phyloP scores from a whole-genome alignment of 1,139 yeast genomes.

The Suhomyces kunorum region DNA sequence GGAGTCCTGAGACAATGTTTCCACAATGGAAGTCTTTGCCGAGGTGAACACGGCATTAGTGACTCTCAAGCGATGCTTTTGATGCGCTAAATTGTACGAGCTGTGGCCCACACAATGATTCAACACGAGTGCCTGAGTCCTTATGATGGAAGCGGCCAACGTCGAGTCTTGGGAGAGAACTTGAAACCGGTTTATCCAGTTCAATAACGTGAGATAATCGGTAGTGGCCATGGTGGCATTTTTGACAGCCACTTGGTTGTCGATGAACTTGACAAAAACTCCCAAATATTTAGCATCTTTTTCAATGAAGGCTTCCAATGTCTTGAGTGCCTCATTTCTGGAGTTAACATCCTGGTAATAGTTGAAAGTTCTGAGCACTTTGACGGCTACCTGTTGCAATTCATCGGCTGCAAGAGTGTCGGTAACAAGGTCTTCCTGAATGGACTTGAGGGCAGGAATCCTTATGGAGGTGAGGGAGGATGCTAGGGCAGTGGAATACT shows the following conservation, averaged over 20 bases:
- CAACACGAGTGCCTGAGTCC: constrained; percentile 27
- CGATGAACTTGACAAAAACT: constrained; percentile 39
- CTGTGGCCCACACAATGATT: constrained; percentile 20
- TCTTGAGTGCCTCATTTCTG: constrained; percentile 38
- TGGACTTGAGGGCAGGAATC: constrained; percentile 28
- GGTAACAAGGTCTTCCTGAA: constrained; percentile 17
- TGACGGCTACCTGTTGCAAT: constrained; percentile 24
- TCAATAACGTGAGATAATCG: constrained; percentile 56
- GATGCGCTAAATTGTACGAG: constrained; percentile 15
- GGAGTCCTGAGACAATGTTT: constrained; percentile 17
- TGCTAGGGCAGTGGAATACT: constrained; percentile 21
- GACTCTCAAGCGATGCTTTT: constrained; percentile 50
- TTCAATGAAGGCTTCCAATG: constrained; percentile 37
- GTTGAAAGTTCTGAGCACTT: constrained; percentile 47
- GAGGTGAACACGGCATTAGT: constrained; percentile 44
- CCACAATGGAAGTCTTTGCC: constrained; percentile 31
- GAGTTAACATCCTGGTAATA: constrained; percentile 55
- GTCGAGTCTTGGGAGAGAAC: constrained; percentile 22
- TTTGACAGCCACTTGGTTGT: constrained; percentile 31
- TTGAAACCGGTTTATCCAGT: constrained; percentile 50
- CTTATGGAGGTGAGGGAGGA: constrained; percentile 39
- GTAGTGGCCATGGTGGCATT: constrained; percentile 48
- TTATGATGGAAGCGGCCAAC: constrained; percentile 18
- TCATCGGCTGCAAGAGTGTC: constrained; percentile 23
- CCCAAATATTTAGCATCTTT: constrained; percentile 34